Percentiles rank a stretch among this genome's conserved stretches.
These are phyloP conservation scores for Quercus agrifolia DNA, from an alignment of 306 rosid species.

Conservation along the genomic window DNA sequence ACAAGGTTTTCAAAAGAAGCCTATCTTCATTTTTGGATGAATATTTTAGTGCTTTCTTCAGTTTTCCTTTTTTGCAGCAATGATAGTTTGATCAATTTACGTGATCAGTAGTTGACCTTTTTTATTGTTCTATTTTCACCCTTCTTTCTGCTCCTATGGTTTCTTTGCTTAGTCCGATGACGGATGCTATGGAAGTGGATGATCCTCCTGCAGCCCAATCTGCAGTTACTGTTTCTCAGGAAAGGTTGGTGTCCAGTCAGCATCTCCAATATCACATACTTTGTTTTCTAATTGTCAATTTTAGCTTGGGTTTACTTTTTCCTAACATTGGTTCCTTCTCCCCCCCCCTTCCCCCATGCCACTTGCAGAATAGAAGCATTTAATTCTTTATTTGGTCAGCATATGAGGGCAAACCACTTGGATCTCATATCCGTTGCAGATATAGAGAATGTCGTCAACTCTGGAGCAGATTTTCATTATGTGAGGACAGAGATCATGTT, in stretches of 20 bases:
- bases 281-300: constrained; percentile 2
- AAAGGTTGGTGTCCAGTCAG: constrained; percentile 47
- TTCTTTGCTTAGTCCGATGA: constrained; percentile 36
- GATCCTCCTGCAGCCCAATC: constrained; percentile 49
- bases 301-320: neutral
- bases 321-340: constrained; percentile 4
- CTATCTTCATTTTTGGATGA: neutral
- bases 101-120: constrained; percentile 22
- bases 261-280: neutral
- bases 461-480: constrained; percentile 43
- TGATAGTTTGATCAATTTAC: neutral
- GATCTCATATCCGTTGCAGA: constrained; percentile 63
- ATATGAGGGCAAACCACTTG: constrained; percentile 71
- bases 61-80: neutral
- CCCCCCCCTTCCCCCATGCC: too few relatives aligned
- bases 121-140: neutral
- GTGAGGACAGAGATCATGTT: constrained; percentile 50
- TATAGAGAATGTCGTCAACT: constrained; percentile 59
- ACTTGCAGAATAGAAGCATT: constrained; percentile 70
- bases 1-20: neutral
- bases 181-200: constrained; percentile 74
- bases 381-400: constrained; percentile 75
- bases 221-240: constrained; percentile 50
- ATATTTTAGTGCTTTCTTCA: neutral
- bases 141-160: neutral